Base-by-base conservation (phyloP, 495 filamentous ascomycete genomes). In the Hypoxylon intermedium region DNA sequence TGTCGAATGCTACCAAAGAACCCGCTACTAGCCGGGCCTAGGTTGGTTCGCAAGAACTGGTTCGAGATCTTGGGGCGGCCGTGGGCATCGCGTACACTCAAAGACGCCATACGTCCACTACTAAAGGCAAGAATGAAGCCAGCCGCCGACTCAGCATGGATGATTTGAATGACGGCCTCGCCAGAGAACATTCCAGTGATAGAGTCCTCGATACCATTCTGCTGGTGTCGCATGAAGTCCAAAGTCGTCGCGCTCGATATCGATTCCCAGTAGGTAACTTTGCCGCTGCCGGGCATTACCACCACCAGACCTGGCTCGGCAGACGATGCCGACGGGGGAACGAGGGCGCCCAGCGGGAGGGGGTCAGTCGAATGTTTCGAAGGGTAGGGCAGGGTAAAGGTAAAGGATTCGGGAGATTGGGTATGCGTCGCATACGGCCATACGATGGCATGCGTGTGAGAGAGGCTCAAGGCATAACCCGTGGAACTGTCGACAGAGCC, bases 181-280 rank as follows among this genome's bases (percentile, higher is more conserved):
- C 90, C 89, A 1, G 88, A 88, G 21, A 86, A 81, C 74, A 96
- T 80, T 42, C 87, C 87, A 4, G 82, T 75, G 43, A 93, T 85
- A 13, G 78, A 76, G 9, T 87, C 87, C 63, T 96, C 88, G 1
- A 96, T 82, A 13, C 92, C 89, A 59, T 82, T 84, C 60, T 86
- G 86, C 68, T 87, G 89, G 60, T 94, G 88, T 42, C 87, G 84
- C 40, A 89, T 84, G 21, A 92, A 82, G 55, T 88, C 89, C 9
- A 91, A 72, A 5, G 87, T 88, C 20, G 90, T 85, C 20, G 90
- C 91, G 72, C 84, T 89, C 15, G 92, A 88, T 42, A 98, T 87
- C 20, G 90, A 92, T 69, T 98, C 95, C 93, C 93, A 99, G 73
- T 93, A 99, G 30, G 88, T 84, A 41, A 98, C 83, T 70, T 86